Evolutionary conservation across 108 stramenopile species (phyloP), one percentile per base, ranked within the genome.

Genomic region (Pseudonitzschia multiseries): DNA sequence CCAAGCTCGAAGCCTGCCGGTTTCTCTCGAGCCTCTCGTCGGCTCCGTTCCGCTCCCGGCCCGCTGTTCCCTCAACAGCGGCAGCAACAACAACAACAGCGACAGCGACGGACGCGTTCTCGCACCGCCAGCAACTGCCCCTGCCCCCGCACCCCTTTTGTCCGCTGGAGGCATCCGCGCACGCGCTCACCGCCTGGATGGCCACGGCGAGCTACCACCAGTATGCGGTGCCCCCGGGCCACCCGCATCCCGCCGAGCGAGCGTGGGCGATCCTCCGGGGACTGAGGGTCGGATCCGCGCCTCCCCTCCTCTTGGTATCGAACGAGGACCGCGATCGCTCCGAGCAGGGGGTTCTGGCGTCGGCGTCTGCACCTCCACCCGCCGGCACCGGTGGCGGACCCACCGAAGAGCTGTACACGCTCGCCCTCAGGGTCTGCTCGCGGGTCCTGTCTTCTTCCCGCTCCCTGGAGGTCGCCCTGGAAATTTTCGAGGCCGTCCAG

Each of bases 171-270:
- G 70, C 64, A 4, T 43, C 76, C 48, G 41, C 70, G 54, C 60
- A 46, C 56, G 56, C 70, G 9, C 44, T 77, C 21, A 54, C 50
- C 32, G 69, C 76, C n/a, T 77, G 76, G 76, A 41, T 56, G 54
- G 12, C 27, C 31, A 66, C 65, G 36, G 62, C 64, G 29, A 41
- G 56, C 22, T 56, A 42, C 20, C 28, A 72, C 26, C 8, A 22
- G 17, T 28, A 33, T 14, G 20, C 24, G 18, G 64, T 65, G 22
- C 64, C 64, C 28, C 64, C 33, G 36, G 20, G 64, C 18, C 31
- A 65, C 28, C 41, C 64, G 15, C 22, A 65, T 65, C 64, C 64
- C 20, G 26, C 70, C 3, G 57, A 75, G 57, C 54, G 74, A 13
- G 74, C 74, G 8, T 75, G 74, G 74, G 65, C 57, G 6, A 40